Evolutionary conservation across 2,329 filamentous ascomycete genomes (phyloP).

Genomic region (Malbranchea zuffiana): DNA sequence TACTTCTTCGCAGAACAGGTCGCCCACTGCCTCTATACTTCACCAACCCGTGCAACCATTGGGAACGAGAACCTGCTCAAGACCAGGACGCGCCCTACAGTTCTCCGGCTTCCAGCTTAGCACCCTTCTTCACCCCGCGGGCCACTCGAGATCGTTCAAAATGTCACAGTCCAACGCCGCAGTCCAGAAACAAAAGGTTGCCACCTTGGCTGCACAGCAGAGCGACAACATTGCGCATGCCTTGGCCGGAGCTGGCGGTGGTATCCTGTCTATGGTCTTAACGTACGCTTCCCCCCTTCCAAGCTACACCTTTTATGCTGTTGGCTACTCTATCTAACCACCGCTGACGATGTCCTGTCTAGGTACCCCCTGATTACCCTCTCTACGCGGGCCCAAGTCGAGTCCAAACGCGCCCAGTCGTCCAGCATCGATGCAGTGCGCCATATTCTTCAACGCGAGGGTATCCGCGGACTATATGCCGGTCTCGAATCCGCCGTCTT

Average conservation of each 20-base stretch:
- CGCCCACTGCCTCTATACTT: no score
- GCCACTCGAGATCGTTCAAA: no score
- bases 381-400: constrained; percentile 93
- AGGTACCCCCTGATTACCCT: constrained; percentile 95
- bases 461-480: constrained; percentile 77
- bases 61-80: no score
- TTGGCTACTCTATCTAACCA: constrained; percentile 5
- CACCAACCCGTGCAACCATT: no score
- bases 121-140: no score
- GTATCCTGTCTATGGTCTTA: constrained; percentile 87
- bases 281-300: constrained; percentile 48
- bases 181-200: constrained; percentile 30
- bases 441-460: constrained; percentile 83
- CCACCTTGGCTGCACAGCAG: constrained; percentile 61
- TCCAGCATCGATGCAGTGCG: constrained; percentile 73
- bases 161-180: constrained; percentile 33
- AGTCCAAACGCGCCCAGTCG: constrained; percentile 83
- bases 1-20: no score
- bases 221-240: constrained; percentile 97
- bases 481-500: constrained; percentile 91
- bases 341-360: constrained; percentile 7
- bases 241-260: constrained; percentile 82
- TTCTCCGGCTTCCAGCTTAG: no score
- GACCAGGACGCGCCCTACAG: no score
- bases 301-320: background rate